Base-by-base conservation (phyloP, 495 filamentous ascomycete species). In the Tetracladium setigerum region DNA sequence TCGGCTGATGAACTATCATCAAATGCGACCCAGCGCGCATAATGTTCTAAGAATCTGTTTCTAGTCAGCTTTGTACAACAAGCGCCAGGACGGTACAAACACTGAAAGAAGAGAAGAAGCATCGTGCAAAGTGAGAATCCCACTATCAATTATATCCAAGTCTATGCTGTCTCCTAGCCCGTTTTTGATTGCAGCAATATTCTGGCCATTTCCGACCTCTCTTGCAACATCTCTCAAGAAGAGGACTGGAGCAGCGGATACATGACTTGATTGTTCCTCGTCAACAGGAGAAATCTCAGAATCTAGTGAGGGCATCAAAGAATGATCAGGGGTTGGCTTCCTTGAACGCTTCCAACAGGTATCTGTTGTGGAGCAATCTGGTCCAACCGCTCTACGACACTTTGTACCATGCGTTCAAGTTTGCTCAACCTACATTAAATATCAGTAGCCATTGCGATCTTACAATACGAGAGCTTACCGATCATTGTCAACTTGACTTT, bases 11-110 rank as follows among this genome's bases (percentile, higher is more conserved):
- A 52, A 5, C 61, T 57, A 0, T 59, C 54, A 17, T 60, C 61
- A 38, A 67, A 69, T 6, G 60, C 52, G 17, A 71, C 65, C 68
- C 70, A 73, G 4, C 67, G 57, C 7, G 67, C 68, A 44, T 71
- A 73, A 41, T 71, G 49, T 43, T 56, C 59, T 56, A 42, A 62
- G 54, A 41, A 63, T 42, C 41, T 50, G 22, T 36, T 13, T 17
- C 27, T 2, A 2, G 3, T 1, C 38, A 34, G 33, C 24, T 38
- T 30, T 4, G 18, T 11, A 38, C 14, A 27, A n/a, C 1, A 8
- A 50, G 1, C 38, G n/a, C n/a, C 18, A 9, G 19, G 14, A 14
- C 11, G 5, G 15, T 14, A 18, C 39, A 15, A 2, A 50, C 47
- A 50, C 18, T 50, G 37, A 18, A 30, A 50, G 30, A 14, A 50